phyloP scores from a whole-genome alignment of 75 land plant genomes.

The Pseudotsuga menziesii region DNA sequence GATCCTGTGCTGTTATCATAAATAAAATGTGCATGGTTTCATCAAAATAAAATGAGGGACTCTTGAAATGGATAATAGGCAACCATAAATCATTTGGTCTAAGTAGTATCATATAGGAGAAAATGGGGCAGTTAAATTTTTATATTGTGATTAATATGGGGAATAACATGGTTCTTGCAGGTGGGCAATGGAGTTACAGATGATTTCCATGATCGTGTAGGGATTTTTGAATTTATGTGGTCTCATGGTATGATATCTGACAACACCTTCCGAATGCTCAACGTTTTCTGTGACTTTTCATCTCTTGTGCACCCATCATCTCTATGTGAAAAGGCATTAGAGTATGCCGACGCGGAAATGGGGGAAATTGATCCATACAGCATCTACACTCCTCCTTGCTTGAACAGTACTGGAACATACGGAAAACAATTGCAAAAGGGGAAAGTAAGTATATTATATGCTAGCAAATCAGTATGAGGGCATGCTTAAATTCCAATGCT shows the following conservation, averaged over 20 bases:
- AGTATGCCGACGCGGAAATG: slow-evolving; percentile 39
- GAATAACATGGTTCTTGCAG: slow-evolving; percentile 31
- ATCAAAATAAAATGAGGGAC: slow-evolving; percentile 1
- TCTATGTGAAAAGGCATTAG: slow-evolving; percentile 29
- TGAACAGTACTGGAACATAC: slow-evolving; percentile 6
- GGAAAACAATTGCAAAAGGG: slow-evolving; percentile 25
- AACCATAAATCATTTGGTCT: neutral
- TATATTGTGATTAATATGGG: neutral
- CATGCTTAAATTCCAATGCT: neutral
- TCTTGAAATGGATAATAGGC: neutral
- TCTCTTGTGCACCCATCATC: slow-evolving; percentile 40
- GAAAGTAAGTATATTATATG: slow-evolving; percentile 28
- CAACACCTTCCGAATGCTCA: slow-evolving; percentile 40
- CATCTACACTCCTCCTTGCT: slow-evolving; percentile 76
- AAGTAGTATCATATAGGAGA: neutral
- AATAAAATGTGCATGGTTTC: neutral
- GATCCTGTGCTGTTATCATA: neutral
- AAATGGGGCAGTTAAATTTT: neutral
- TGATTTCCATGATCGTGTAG: slow-evolving; percentile 73
- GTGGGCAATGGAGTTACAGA: slow-evolving; percentile 91
- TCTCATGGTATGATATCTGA: slow-evolving; percentile 85
- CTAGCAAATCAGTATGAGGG: neutral
- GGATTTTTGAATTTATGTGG: slow-evolving; percentile 90
- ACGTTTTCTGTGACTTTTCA: slow-evolving; percentile 41
- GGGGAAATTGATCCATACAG: slow-evolving; percentile 88